A percentile compares a stretch with the other conserved stretches of the same genome.
These are phyloP conservation scores for Schizochytrium sp. DNA, from an alignment of 108 stramenopile species.

Conservation along the genomic window DNA sequence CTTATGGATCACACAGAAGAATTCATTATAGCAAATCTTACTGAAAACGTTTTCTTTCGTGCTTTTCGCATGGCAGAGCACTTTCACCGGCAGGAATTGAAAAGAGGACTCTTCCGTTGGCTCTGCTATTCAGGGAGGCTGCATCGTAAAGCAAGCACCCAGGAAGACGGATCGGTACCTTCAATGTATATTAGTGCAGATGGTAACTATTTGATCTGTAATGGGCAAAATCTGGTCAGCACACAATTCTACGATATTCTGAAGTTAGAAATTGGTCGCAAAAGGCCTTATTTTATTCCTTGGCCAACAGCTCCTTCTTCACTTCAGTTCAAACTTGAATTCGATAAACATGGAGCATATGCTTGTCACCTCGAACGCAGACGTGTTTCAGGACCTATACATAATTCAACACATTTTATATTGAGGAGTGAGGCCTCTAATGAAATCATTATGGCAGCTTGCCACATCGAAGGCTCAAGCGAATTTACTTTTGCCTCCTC, in stretches of 20 bases:
- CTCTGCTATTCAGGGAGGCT: slow-evolving; percentile 23
- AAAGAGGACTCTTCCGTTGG: slow-evolving; percentile 26
- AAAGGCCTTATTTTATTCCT: slow-evolving; percentile 18
- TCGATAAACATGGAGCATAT: not conserved
- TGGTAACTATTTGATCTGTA: not conserved
- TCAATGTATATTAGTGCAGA: slow-evolving; percentile 38
- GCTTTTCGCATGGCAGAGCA: slow-evolving; percentile 21
- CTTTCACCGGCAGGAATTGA: slow-evolving; percentile 31
- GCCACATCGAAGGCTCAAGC: slow-evolving; percentile 22
- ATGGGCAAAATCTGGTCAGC: not conserved
- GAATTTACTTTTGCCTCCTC: slow-evolving; percentile 10
- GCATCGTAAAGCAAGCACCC: not conserved
- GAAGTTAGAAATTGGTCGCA: not conserved
- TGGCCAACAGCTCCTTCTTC: not conserved
- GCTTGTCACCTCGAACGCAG: not conserved
- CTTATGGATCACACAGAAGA: slow-evolving; percentile 24
- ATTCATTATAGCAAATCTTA: not conserved
- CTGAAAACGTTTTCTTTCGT: not conserved
- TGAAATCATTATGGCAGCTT: not conserved
- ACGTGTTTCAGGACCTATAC: not conserved
- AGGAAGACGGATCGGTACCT: not conserved
- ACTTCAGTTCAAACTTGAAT: not conserved
- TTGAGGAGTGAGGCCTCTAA: not conserved
- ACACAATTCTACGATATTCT: slow-evolving; percentile 50
- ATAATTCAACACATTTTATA: slow-evolving; percentile 32